These are phyloP conservation scores for Actinomucor elegans DNA, from an alignment of 371 early-diverging fungal genomes.

Conservation along the genomic window DNA sequence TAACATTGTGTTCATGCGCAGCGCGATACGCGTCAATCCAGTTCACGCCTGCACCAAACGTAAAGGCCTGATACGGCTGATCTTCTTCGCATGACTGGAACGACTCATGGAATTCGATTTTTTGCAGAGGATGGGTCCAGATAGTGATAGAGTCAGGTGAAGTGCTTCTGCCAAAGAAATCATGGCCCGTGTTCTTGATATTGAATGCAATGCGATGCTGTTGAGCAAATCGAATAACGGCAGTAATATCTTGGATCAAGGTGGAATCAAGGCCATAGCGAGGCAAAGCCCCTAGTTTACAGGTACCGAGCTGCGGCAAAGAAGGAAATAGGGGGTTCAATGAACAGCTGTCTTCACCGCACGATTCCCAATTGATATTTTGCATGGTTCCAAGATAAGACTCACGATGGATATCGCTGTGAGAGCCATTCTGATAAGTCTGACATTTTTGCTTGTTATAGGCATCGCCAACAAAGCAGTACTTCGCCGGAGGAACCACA, in stretches of 20 bases:
- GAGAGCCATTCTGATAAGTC: not conserved
- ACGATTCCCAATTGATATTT: constrained; percentile 13
- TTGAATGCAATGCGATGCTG: constrained; percentile 38
- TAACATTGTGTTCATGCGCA: constrained; percentile 8
- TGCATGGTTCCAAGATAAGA: constrained; percentile 11
- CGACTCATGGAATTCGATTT: constrained; percentile 18
- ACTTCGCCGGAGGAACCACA: not conserved
- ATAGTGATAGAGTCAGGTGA: constrained; percentile 39
- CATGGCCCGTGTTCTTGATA: constrained; percentile 55
- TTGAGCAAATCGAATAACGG: constrained; percentile 38
- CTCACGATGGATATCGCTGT: constrained; percentile 1
- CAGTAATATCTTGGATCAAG: constrained; percentile 20
- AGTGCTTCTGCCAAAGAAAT: constrained; percentile 37
- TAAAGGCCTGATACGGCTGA: not conserved
- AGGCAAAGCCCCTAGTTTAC: constrained; percentile 10
- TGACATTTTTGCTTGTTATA: not conserved
- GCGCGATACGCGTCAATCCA: constrained; percentile 21
- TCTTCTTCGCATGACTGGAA: constrained; percentile 6
- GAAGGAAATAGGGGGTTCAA: not conserved
- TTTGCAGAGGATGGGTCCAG: constrained; percentile 39
- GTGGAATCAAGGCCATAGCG: constrained; percentile 7
- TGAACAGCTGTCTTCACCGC: not conserved
- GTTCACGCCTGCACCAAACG: constrained; percentile 13
- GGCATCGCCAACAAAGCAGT: not conserved
- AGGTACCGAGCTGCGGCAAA: constrained; percentile 1